A percentile compares a stretch with the other conserved stretches of the same genome.
phyloP scores from a whole-genome alignment of 1,284 basidiomycete genomes.

The Exobasidium rhododendri region DNA sequence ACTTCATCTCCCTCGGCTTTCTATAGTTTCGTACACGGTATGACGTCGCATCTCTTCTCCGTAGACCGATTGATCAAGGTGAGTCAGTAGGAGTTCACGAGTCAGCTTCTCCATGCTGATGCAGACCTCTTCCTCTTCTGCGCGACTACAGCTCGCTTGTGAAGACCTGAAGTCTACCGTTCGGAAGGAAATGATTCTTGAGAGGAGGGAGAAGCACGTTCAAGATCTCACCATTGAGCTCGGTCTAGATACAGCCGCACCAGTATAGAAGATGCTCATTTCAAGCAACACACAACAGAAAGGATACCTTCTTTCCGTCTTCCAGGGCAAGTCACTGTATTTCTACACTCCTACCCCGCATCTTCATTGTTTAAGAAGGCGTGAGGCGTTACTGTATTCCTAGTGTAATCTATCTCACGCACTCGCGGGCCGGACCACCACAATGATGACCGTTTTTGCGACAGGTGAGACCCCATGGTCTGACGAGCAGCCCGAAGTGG shows the following conservation, averaged over 20 bases:
- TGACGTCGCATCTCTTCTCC: slow-evolving; percentile 87
- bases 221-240: slow-evolving; percentile 2
- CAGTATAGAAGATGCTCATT: too few relatives aligned
- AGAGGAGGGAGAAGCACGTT: slow-evolving; percentile 6
- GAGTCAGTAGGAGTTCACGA: neutral
- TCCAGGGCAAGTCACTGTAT: too few relatives aligned
- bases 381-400: too few relatives aligned
- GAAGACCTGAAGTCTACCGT: slow-evolving; percentile 1
- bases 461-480: too few relatives aligned
- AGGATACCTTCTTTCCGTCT: too few relatives aligned
- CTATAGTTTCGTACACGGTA: slow-evolving; percentile 77
- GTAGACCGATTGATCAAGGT: slow-evolving; percentile 78
- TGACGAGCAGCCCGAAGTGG: too few relatives aligned
- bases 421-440: too few relatives aligned
- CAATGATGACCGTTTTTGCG: too few relatives aligned
- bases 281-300: too few relatives aligned
- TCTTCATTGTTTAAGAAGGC: too few relatives aligned
- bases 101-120: neutral
- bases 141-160: neutral
- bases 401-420: too few relatives aligned
- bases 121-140: neutral
- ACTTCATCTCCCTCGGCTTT: slow-evolving; percentile 80
- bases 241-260: neutral
- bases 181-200: neutral
- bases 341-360: too few relatives aligned